A percentile compares a stretch with the other conserved stretches of the same genome.
Evolutionary conservation across 164 flowering plant species (phyloP).

Genomic region (Platanus orientalis): DNA sequence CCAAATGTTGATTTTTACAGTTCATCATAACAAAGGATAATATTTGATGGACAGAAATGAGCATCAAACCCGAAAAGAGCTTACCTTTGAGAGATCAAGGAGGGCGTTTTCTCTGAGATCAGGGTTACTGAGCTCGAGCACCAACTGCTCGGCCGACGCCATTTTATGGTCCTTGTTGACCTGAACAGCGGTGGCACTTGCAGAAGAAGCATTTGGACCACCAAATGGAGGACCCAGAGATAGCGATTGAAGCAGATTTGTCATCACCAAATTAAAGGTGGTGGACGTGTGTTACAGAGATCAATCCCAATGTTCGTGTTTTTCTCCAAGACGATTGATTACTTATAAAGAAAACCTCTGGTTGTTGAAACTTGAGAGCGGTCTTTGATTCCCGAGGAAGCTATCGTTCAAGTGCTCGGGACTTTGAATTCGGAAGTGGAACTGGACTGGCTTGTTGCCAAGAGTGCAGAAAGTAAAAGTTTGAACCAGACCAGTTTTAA

Average conservation of each 20-base stretch:
- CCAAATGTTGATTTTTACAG: no score
- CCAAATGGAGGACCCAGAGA: conserved; percentile 41
- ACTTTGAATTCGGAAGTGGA: no score
- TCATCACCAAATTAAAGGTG: no score
- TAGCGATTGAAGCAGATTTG: conserved; percentile 49
- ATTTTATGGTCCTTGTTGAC: conserved; percentile 54
- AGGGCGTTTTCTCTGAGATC: conserved; percentile 92
- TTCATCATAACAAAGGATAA: not conserved
- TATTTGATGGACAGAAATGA: not conserved
- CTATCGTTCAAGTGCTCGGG: no score
- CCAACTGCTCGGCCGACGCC: conserved; percentile 82
- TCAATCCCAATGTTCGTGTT: no score
- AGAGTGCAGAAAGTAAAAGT: no score
- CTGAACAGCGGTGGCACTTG: conserved; percentile 8
- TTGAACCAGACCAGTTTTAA: no score
- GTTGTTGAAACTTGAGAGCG: no score
- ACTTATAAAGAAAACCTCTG: no score
- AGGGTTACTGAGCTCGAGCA: conserved; percentile 81
- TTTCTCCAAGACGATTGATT: not conserved
- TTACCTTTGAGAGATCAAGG: conserved; percentile 88
- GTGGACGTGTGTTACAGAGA: no score
- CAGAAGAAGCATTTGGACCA: conserved; percentile 22
- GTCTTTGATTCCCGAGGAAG: no score
- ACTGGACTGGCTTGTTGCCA: no score
- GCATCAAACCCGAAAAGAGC: not conserved